These are phyloP conservation scores for Hypoxylon fuscum DNA, from an alignment of 495 filamentous ascomycete genomes.

Conservation along the genomic window DNA sequence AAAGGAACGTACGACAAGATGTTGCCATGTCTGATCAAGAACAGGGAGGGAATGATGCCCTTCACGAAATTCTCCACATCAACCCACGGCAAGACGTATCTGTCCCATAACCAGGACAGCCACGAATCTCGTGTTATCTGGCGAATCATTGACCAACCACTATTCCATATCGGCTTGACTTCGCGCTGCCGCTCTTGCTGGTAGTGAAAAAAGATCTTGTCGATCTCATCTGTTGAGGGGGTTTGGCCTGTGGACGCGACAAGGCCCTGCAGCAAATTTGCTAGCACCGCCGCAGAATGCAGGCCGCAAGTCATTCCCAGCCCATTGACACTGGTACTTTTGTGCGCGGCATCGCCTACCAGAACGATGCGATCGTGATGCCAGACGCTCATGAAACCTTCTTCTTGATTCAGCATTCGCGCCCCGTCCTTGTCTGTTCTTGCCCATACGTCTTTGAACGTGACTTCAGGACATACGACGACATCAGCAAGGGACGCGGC, in stretches of 20 bases:
- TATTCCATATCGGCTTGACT: neutral
- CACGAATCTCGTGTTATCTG: neutral
- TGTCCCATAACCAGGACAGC: neutral
- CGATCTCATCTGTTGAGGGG: too few species aligned
- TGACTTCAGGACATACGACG: too few species aligned
- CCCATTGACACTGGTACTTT: neutral
- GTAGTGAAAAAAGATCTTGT: too few species aligned
- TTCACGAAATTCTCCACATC: neutral
- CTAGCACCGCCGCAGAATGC: neutral
- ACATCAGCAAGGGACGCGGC: too few species aligned
- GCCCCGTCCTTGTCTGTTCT: too few species aligned
- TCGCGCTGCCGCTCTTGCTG: neutral
- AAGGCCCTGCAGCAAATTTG: slow-evolving; percentile 1
- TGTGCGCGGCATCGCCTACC: neutral
- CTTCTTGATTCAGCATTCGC: slow-evolving; percentile 52
- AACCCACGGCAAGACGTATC: neutral
- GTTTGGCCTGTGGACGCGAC: too few species aligned
- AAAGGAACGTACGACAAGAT: neutral
- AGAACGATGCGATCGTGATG: neutral
- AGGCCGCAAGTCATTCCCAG: neutral
- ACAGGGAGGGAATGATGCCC: neutral
- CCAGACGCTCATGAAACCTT: neutral
- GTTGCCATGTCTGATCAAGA: neutral
- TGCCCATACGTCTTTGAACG: too few species aligned
- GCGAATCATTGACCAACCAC: neutral